These are phyloP conservation scores for Fusarium sulawesiense DNA, from an alignment of 2,329 filamentous ascomycete genomes.

Conservation along the genomic window DNA sequence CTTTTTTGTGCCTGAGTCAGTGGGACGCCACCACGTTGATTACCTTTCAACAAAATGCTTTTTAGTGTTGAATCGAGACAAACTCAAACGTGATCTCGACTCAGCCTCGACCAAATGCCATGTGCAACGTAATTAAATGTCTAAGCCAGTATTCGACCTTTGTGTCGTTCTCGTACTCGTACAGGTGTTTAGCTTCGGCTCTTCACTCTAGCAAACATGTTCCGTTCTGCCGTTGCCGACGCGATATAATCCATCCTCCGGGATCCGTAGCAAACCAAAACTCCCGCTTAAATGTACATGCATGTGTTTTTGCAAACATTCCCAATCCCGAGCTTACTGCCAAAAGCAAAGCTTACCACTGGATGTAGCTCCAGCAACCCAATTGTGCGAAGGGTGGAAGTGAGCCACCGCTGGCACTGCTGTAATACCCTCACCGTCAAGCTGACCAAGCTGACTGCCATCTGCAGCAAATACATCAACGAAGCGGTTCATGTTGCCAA, in stretches of 20 bases:
- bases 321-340: slow-evolving; percentile 66
- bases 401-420: slow-evolving; percentile 93
- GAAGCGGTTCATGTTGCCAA: slow-evolving; percentile 98
- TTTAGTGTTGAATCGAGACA: slow-evolving; percentile 1
- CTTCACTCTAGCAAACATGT: slow-evolving; percentile 5
- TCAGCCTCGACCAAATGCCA: slow-evolving; percentile 17
- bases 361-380: slow-evolving; percentile 91
- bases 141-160: background rate
- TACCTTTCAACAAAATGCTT: background rate
- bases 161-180: slow-evolving; percentile 11
- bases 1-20: slow-evolving; percentile 9
- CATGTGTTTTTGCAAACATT: background rate
- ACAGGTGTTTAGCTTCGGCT: background rate
- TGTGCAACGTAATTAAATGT: slow-evolving; percentile 10
- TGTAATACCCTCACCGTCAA: slow-evolving; percentile 89
- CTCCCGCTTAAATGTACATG: slow-evolving; percentile 34
- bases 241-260: slow-evolving; percentile 3
- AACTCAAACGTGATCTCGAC: slow-evolving; percentile 22
- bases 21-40: slow-evolving; percentile 1
- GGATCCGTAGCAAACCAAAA: slow-evolving; percentile 29
- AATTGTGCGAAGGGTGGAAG: slow-evolving; percentile 88
- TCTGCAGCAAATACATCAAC: slow-evolving; percentile 88
- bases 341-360: slow-evolving; percentile 94
- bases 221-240: background rate
- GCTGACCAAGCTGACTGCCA: slow-evolving; percentile 88